A percentile compares a stretch with the other conserved stretches of the same genome.
Evolutionary conservation across 1,139 yeast species (phyloP).

Genomic region (Entelexis sorbosivorans): DNA sequence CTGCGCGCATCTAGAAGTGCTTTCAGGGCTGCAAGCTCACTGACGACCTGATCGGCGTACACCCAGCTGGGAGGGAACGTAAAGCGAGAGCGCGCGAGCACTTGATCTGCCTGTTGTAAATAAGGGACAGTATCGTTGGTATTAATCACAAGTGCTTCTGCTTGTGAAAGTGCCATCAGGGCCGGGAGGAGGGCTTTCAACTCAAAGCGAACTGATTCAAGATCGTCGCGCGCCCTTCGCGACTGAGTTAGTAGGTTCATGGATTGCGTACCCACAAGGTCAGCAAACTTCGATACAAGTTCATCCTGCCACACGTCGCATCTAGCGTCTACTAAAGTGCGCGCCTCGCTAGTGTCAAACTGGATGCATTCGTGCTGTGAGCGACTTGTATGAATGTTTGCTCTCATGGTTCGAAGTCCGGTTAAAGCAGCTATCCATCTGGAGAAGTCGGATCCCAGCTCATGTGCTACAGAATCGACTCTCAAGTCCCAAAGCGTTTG

Average conservation of each 20-base stretch:
- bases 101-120: not conserved
- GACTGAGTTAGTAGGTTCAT: not conserved
- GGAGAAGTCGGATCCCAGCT: conserved; percentile 30
- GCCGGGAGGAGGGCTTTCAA: not conserved
- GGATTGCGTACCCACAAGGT: conserved; percentile 25
- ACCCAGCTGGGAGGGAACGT: conserved; percentile 49
- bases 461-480: conserved; percentile 29
- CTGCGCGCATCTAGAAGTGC: conserved; percentile 25
- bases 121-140: not conserved
- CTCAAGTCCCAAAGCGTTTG: conserved; percentile 52
- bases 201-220: conserved; percentile 3
- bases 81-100: conserved; percentile 37
- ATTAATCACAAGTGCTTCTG: not conserved
- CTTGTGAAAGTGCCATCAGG: not conserved
- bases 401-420: not conserved
- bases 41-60: conserved; percentile 47
- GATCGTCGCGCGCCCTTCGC: not conserved
- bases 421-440: not conserved
- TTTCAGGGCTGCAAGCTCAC: conserved; percentile 37
- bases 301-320: conserved; percentile 51
- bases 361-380: not conserved
- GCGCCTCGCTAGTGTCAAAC: not conserved
- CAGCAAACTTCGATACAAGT: conserved; percentile 39
- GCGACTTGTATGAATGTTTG: not conserved
- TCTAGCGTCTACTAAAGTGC: conserved; percentile 34